Evolutionary conservation across 2,329 filamentous ascomycete species (phyloP), one percentile per base, ranked within the genome.

Genomic region (Fusarium sp.): DNA sequence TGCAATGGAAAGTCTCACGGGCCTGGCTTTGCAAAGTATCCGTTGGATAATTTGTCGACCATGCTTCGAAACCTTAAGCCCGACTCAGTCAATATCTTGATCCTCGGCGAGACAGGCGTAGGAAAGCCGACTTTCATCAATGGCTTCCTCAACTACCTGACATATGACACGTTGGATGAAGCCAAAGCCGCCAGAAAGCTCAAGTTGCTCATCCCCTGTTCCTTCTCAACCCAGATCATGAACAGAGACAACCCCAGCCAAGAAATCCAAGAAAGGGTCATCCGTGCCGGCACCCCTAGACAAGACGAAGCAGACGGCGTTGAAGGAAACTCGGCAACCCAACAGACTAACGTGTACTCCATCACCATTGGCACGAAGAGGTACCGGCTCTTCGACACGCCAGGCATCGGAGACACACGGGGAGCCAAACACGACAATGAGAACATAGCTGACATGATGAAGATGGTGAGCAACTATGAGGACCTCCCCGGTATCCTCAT

Each of bases 91-190:
- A 58, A 58, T 35, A 58, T 40, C 22, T 29, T 87, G 27, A 82
- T 88, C 6, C 77, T 87, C 0, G 85, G 86, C 0, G 85, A 87
- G 71, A 86, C 85, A 0, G 86, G 85, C 0, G 86, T 87, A 0
- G 86, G 86, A 0, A 87, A 88, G 62, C 85, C 83, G 1, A 87
- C 86, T 0, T 87, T 83, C 47, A 86, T 87, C 75, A 88, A 87
- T 56, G 82, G 85, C 0, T 85, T 87, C 37, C 72, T 84, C 71
- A 87, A 87, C 68, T 87, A 87, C 64, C 66, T 87, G 5, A 77
- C 73, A 0, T 83, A 80, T 58, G 73, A 80, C 0, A 79, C 79
- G 0, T 76, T 87, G 0, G 81, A 85, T 5, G 42, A 52, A 18
- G 45, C 60, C 20, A 37, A 37, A 34, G 31, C 22, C 10, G 42